Evolutionary conservation across 345 rosid genomes (phyloP), one percentile per base, ranked within the genome.

Genomic region (Ceriops tagal): DNA sequence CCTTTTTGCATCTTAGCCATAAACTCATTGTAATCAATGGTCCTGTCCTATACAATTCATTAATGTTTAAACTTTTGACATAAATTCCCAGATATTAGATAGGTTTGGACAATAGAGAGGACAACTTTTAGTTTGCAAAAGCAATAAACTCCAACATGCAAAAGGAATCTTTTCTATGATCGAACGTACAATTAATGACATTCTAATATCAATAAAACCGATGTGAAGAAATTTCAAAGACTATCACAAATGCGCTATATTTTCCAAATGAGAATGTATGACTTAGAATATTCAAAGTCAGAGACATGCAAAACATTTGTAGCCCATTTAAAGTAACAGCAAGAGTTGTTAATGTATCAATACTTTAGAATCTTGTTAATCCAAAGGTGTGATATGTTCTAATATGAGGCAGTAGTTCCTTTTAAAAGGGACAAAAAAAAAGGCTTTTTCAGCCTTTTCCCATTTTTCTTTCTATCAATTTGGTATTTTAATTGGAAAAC

Each of bases 1-100:
- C 80, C 82, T 28, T 64, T 68, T 19, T 70, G 74, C 79, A 75
- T 75, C 75, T 70, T 75, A 0, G 79, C 75, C 68, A 75, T 0
- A 24, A 24, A 24, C 24, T 24, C 24, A 24, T 24, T 24, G 24
- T 24, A 24, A 24, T 24, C 79, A 53, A 75, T 70, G 67, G 70
- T 71, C 10, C 66, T 65, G 79, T 75, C 70, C 70, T 75, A 71
- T 27, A 75, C 79, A 71, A 53, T 75, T 74, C 79, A 70, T 71
- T 58, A 18, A 70, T 28, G 39, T 62, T 67, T 6, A n/a, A 13
- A 51, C 55, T 51, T 8, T 51, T 5, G 2, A 6, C 15, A n/a
- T 51, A 51, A 51, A 51, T 15, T 15, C 7, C 7, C 6, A 15
- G 7, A 51, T 51, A 19, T 51, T n/a, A 51, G 55, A 4, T 30